These are phyloP conservation scores for Blastobotrys arbuscula DNA, from an alignment of 1,139 yeast genomes.

Conservation along the genomic window DNA sequence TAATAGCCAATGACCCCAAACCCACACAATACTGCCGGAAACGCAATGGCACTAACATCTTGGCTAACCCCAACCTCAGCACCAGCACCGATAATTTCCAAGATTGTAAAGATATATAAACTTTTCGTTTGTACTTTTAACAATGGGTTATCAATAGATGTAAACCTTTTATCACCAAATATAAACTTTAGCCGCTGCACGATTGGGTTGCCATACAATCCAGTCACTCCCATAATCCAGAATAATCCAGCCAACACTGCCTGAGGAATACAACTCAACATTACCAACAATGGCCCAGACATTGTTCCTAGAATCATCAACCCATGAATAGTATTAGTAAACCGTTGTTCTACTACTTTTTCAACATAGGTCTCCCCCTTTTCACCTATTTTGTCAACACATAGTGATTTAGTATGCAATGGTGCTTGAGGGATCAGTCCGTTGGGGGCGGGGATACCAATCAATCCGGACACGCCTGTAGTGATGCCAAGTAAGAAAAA, in stretches of 20 bases:
- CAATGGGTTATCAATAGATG: conserved; percentile 34
- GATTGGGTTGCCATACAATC: conserved; percentile 63
- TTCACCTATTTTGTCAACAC: conserved; percentile 44
- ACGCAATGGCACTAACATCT: conserved; percentile 89
- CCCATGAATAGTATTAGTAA: conserved; percentile 82
- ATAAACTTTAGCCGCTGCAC: conserved; percentile 58
- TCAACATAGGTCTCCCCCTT: conserved; percentile 29
- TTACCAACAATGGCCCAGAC: conserved; percentile 79
- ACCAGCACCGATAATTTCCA: conserved; percentile 63
- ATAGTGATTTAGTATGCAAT: conserved; percentile 73
- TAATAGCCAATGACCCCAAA: conserved; percentile 57
- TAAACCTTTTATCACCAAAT: conserved; percentile 48
- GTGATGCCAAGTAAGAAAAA: conserved; percentile 76
- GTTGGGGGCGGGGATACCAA: conserved; percentile 94
- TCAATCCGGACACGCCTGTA: conserved; percentile 77
- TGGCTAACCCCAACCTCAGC: conserved; percentile 82
- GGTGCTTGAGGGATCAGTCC: conserved; percentile 98
- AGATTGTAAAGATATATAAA: conserved; percentile 48
- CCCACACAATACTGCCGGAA: conserved; percentile 74
- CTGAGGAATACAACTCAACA: conserved; percentile 85
- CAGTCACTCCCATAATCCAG: conserved; percentile 87
- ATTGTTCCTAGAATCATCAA: conserved; percentile 76
- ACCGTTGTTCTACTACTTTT: conserved; percentile 81
- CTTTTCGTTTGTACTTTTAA: conserved; percentile 32
- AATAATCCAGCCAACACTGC: conserved; percentile 89